Base-by-base conservation (phyloP, 495 filamentous ascomycete genomes). In the Annulohypoxylon moriforme region DNA sequence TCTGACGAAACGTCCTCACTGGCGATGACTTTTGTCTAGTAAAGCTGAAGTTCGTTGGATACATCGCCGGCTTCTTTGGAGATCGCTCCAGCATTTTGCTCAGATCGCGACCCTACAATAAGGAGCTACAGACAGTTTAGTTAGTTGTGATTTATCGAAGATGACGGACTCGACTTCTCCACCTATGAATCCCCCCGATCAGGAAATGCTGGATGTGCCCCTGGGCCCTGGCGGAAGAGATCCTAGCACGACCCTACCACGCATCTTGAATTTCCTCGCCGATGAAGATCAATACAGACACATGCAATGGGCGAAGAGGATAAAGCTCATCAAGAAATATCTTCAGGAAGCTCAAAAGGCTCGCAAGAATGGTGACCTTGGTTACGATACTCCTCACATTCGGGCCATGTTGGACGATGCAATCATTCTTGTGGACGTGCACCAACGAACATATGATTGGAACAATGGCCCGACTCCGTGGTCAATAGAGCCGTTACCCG, bases 261-360 rank as follows among this genome's bases (percentile, higher is more conserved):
- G 31, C 0, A 74, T 77, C 16, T 4, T 72, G 5, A 47, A 66
- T 36, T 77, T 67, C 44, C 59, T 77, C 11, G 34, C 42, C 38
- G 71, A 77, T n/a, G 72, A 77, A 31, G 71, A 77, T 27, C 46
- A n/a, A 20, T 44, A 34, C 9, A 65, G 64, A 29, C 33, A 61
- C 60, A 50, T 27, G 13, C 25, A 20, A 40, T 77, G 70, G 69
- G 2, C 40, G 4, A 18, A 10, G 9, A 70, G 40, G 18, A 18
- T 76, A 8, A 10, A 50, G 20, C 20, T 46, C 20, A 52, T 76
- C 44, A 56, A 14, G 18, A 34, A 46, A 25, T 77, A 77, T 57
- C 57, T 77, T 14, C 20, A 68, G 6, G 66, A 67, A 18, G 70
- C 71, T 9, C 11, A 72, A 16, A 34, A 36, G 18, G 61, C 42